Evolutionary conservation across 75 land plant species (phyloP), one percentile per base, ranked within the genome.

Genomic region (Sequoiadendron giganteum): DNA sequence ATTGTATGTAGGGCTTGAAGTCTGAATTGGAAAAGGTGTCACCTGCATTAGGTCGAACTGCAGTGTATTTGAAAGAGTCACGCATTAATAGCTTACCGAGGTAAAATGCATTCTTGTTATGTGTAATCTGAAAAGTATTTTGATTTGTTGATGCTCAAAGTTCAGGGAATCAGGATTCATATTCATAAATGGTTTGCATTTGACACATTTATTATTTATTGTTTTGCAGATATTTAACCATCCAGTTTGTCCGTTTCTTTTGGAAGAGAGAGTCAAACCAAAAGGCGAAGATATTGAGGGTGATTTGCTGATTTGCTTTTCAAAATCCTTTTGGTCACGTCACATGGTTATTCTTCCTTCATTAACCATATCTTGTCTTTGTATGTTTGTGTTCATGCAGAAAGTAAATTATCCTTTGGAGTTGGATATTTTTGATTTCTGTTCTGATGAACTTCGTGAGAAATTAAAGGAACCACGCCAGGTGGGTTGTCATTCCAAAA

Each of bases 201-300:
- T 70, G 61, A 81, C 25, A 42, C 84, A 32, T 16, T 28, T 61
- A 42, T 68, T 25, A 47, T 78, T 52, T 52, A 36, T 30, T 75
- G 48, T 55, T 85, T 86, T 89, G 30, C 89, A 96, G 98, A 90
- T 98, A 98, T 88, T 91, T 98, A 92, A 98, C 99, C 21, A 87
- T 98, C 84, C 99, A 98, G 86, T 98, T 98, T 92, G 99, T 98
- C 10, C 95, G 99, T 4, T 98, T 98, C 80, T 98, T 97, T 86
- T 98, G 99, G 99, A 98, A 98, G 87, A 91, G 99, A 83, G 99
- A 97, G 73, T 93, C 99, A 32, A 97, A 95, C 86, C 99, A 97
- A 90, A 98, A 98, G 88, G 99, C 99, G 15, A 98, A 98, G 92
- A 98, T 98, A 81, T 90, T 98, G 91, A 87, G 99, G 93, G 98